Base-by-base conservation (phyloP, 148 eudicot species). In the Rhododendron ovatum region DNA sequence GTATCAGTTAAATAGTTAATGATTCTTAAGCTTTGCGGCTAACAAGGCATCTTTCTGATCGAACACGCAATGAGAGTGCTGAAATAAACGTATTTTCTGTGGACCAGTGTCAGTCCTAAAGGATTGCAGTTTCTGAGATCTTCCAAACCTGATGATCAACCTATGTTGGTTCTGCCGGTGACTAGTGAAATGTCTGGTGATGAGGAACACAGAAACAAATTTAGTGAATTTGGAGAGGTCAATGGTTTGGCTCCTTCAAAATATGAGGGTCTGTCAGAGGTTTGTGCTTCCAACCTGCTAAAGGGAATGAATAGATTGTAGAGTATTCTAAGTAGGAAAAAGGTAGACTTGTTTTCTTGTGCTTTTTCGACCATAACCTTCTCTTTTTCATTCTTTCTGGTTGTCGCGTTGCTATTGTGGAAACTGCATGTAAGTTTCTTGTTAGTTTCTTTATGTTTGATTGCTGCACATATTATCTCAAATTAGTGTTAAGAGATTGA, bases 131-230 rank as follows among this genome's bases (percentile, higher is more conserved):
- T 93, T 89, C 90, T 95, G 88, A 88, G 90, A 67, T 92, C 95
- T 86, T 94, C 94, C 76, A 91, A 88, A 65, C 94, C 94, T 88
- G 96, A 95, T 88, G 83, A 82, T 87, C 96, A 94, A 84, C 98
- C 94, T 55, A 91, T 93, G 59, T 89, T 95, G 79, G 35, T 90
- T 86, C 89, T 94, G 89, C 90, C 94, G 51, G 86, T 93, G 82
- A 85, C 89, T 84, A 87, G 91, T 86, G 95, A 92, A 84, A 82
- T 91, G 89, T 88, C 83, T 86, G 87, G 88, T 43, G 91, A 89
- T 81, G 93, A 91, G 78, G 88, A 86, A 73, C 59, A 76, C 67
- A 90, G 85, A 89, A 86, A 87, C 86, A 75, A 84, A 83, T 69
- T 83, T 39, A 89, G 86, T 87, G 89, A 85, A 87, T 90, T n/a